Evolutionary conservation across 2,329 filamentous ascomycete genomes (phyloP).

Genomic region (Sporothrix curviconia): DNA sequence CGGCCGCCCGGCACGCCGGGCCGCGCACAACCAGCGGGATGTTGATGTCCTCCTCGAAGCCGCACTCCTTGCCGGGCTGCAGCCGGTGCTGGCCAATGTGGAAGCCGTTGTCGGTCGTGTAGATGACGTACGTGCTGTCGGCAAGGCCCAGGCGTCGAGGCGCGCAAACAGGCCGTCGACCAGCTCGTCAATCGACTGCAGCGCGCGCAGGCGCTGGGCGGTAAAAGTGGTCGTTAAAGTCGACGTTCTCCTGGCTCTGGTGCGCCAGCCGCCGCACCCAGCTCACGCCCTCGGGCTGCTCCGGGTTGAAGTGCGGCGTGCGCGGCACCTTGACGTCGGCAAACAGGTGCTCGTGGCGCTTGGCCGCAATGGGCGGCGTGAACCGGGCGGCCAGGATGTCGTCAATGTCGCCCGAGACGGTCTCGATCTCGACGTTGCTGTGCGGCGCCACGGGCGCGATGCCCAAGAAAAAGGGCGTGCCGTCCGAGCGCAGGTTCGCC

Average conservation of each 20-base stretch:
- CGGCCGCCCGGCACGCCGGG: constrained; percentile 40
- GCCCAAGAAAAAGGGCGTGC: constrained; percentile 60
- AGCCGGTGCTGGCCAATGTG: constrained; percentile 54
- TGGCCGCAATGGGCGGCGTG: constrained; percentile 48
- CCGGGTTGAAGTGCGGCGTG: constrained; percentile 60
- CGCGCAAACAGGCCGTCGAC: constrained; percentile 40
- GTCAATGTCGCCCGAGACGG: constrained; percentile 14
- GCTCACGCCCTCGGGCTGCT: constrained; percentile 38
- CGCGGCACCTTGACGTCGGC: constrained; percentile 52
- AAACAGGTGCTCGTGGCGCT: constrained; percentile 58
- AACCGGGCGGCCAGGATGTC: constrained; percentile 22
- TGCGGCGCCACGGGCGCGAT: constrained; percentile 64
- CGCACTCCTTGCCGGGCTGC: constrained; percentile 51
- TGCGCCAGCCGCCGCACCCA: constrained; percentile 39
- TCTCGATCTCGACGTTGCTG: constrained; percentile 38
- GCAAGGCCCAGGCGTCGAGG: constrained; percentile 49
- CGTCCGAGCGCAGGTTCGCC: constrained; percentile 34
- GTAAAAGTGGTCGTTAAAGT: constrained; percentile 46
- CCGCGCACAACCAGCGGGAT: constrained; percentile 55
- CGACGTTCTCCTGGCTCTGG: constrained; percentile 36
- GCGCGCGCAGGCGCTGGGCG: constrained; percentile 42
- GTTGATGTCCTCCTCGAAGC: constrained; percentile 53
- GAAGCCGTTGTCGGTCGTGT: constrained; percentile 53
- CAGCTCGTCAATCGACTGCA: constrained; percentile 51
- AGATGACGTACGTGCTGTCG: constrained; percentile 53